Evolutionary conservation across 345 rosid species (phyloP), one percentile per base, ranked within the genome.

Genomic region (Rhizophora apiculata): DNA sequence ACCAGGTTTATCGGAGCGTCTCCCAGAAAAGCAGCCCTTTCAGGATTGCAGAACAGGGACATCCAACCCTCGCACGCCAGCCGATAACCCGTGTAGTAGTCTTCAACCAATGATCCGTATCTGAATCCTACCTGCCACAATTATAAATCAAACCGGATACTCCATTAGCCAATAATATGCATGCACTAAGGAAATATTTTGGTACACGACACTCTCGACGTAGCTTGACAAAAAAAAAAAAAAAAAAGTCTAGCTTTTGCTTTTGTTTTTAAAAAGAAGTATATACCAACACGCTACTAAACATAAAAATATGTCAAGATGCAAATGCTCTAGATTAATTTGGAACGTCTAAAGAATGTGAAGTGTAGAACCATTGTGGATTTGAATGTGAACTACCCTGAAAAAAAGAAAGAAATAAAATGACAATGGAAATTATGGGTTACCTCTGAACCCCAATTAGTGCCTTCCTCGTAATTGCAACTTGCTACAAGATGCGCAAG

Each of bases 51-150:
- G 48, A 86, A 87, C 1, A 76, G 2, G 2, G 93, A 69, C 61
- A 57, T 84, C 98, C 96, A 92, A 6, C 93, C 95, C 64, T 88
- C 89, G 70, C 96, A 82, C 0, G 85, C 84, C 34, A 92, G 76
- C 13, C 27, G 60, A 54, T 73, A 87, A 0, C 91, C 87, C 13
- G 98, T 88, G 76, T 71, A 84, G 62, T 54, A 84, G 74, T 90
- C 95, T 76, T 93, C 98, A 18, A 86, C 89, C 53, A 93, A 60
- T 1, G 96, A 85, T 0, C 96, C 96, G 64, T 90, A 93, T 56
- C 87, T 75, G 20, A 80, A 80, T 0, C 98, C 98, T 27, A 75
- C 75, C 93, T 90, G 80, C 65, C 49, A 43, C 18, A 43, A 10
- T 13, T 43, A 43, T 43, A 43, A 11, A 13, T 3, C 49, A 13